A percentile compares a stretch with the other conserved stretches of the same genome.
Evolutionary conservation across 768 basidiomycete genomes (phyloP).

Genomic region (Amanita pseudoporphyria): DNA sequence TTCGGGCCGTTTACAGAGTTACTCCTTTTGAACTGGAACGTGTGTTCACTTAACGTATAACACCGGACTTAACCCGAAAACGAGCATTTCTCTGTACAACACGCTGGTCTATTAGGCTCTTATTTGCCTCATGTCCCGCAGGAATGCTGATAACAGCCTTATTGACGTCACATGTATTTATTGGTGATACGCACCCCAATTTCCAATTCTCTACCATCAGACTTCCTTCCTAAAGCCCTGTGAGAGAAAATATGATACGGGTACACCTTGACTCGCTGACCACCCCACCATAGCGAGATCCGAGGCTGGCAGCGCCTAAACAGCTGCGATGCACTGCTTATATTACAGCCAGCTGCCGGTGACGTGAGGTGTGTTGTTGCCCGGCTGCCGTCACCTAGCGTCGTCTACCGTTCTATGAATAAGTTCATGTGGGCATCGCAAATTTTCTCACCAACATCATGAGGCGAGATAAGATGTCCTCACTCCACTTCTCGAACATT

Average conservation of each 20-base stretch:
- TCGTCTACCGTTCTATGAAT: neutral
- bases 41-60: neutral
- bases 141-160: neutral
- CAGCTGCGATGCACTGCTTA: neutral
- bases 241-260: neutral
- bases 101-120: neutral
- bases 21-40: constrained; percentile 1
- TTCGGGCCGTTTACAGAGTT: neutral
- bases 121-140: neutral
- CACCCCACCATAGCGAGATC: neutral
- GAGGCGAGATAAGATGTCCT: neutral
- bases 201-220: no score
- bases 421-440: neutral
- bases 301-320: no score
- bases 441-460: neutral
- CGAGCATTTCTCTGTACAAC: neutral
- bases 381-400: neutral
- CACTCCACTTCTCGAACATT: neutral
- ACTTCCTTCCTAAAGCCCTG: neutral
- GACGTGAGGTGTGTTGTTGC: neutral
- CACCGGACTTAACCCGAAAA: neutral
- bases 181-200: neutral
- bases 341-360: neutral
- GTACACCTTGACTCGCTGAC: neutral
- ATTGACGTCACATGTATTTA: neutral